These are phyloP conservation scores for Populus trichocarpa DNA, from an alignment of 441 rosid genomes.

Conservation along the genomic window DNA sequence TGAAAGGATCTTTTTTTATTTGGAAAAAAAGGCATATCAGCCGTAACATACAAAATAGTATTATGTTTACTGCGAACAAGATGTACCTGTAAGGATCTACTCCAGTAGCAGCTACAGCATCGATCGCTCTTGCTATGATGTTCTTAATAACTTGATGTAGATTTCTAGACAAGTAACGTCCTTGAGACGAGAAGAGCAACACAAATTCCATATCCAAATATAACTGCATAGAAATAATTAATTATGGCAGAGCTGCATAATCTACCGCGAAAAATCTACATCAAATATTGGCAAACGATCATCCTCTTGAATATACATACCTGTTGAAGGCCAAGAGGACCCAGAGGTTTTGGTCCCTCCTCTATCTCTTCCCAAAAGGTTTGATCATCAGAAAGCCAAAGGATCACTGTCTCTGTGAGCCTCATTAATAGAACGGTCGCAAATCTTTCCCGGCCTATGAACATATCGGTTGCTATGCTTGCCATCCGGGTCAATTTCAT, in stretches of 20 bases:
- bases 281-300: background rate
- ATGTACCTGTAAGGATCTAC: slow-evolving; percentile 62
- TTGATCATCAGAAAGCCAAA: slow-evolving; percentile 93
- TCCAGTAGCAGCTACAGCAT: slow-evolving; percentile 67
- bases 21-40: too few relatives aligned
- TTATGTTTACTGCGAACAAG: background rate
- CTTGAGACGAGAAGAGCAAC: slow-evolving; percentile 77
- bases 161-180: slow-evolving; percentile 82
- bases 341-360: slow-evolving; percentile 64
- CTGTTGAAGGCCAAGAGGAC: slow-evolving; percentile 84
- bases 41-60: background rate
- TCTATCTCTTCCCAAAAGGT: slow-evolving; percentile 89
- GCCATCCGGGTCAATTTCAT: slow-evolving; percentile 62
- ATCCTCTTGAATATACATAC: slow-evolving; percentile 19
- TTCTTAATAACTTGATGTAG: slow-evolving; percentile 82
- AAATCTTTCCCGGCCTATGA: slow-evolving; percentile 87
- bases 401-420: slow-evolving; percentile 82
- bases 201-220: slow-evolving; percentile 96
- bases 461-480: slow-evolving; percentile 63
- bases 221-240: slow-evolving; percentile 41
- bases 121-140: slow-evolving; percentile 76
- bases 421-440: slow-evolving; percentile 84
- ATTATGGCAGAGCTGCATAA: background rate
- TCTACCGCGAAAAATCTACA: background rate
- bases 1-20: background rate